phyloP scores from a whole-genome alignment of 1,284 basidiomycete genomes.

The Sporisorium sorghi region DNA sequence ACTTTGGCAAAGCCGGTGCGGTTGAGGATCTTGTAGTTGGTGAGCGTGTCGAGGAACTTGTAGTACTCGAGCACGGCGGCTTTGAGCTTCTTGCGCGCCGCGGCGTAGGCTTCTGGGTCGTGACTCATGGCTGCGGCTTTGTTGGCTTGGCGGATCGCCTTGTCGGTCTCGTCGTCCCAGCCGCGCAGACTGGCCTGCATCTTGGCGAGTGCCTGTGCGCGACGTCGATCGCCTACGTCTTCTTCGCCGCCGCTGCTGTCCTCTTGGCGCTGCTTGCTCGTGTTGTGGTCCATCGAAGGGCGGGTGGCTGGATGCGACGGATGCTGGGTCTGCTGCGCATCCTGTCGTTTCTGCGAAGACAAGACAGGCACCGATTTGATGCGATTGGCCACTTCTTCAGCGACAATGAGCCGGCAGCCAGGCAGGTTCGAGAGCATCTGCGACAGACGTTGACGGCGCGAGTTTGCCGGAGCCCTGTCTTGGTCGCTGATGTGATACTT shows the following conservation, averaged over 20 bases:
- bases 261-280: slow-evolving; percentile 19
- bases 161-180: slow-evolving; percentile 51
- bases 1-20: slow-evolving; percentile 87
- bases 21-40: slow-evolving; percentile 80
- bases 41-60: slow-evolving; percentile 79
- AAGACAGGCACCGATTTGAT: slow-evolving; percentile 19
- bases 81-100: slow-evolving; percentile 84
- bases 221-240: slow-evolving; percentile 50
- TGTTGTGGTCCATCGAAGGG: slow-evolving; percentile 14
- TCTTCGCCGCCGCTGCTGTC: slow-evolving; percentile 48
- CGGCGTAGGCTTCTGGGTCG: slow-evolving; percentile 82
- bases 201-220: slow-evolving; percentile 56
- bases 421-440: slow-evolving; percentile 37
- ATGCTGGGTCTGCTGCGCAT: not conserved
- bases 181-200: slow-evolving; percentile 46
- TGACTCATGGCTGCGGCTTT: slow-evolving; percentile 68
- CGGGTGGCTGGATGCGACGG: not conserved
- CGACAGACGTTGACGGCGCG: slow-evolving; percentile 23
- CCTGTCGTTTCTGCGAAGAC: not conserved
- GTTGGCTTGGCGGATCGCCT: slow-evolving; percentile 47
- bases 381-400: slow-evolving; percentile 16
- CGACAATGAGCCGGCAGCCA: slow-evolving; percentile 10
- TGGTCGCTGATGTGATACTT: slow-evolving; percentile 39
- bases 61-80: slow-evolving; percentile 87
- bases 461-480: slow-evolving; percentile 10